These are phyloP conservation scores for Bondarzewia mesenterica DNA, from an alignment of 1,284 basidiomycete species.

Conservation along the genomic window DNA sequence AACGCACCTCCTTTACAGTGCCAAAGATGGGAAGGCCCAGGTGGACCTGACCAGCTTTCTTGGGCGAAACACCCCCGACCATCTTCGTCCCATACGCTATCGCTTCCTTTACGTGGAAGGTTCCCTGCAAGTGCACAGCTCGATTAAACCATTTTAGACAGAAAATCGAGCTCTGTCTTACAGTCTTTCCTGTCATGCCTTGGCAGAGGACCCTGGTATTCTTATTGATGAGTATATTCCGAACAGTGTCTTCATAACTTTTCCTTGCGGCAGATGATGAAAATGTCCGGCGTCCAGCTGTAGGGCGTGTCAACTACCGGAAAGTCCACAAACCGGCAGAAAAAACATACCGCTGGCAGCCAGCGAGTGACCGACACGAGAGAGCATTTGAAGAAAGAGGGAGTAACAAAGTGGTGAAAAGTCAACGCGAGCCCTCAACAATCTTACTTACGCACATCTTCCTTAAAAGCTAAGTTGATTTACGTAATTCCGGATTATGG, in stretches of 20 bases:
- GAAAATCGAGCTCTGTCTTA: constrained; percentile 27
- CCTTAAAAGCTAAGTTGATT: too few species aligned
- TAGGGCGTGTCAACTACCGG: constrained; percentile 3
- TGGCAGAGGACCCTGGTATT: constrained; percentile 94
- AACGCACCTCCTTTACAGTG: constrained; percentile 77
- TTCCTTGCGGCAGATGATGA: constrained; percentile 64
- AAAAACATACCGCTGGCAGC: constrained; percentile 37
- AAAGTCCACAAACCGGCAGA: not conserved
- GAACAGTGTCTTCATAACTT: constrained; percentile 84
- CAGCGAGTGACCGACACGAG: constrained; percentile 50
- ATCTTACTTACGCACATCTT: too few species aligned
- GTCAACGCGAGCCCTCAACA: too few species aligned
- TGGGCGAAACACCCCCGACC: constrained; percentile 97
- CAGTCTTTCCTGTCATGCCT: constrained; percentile 97
- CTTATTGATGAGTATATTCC: constrained; percentile 89
- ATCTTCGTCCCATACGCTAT: constrained; percentile 94
- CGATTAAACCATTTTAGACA: not conserved
- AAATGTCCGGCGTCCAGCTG: constrained; percentile 71
- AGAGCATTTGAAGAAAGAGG: constrained; percentile 28
- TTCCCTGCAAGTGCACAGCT: constrained; percentile 55
- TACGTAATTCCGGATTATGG: too few species aligned
- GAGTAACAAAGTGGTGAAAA: not conserved
- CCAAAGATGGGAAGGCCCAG: constrained; percentile 95
- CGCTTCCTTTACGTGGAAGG: constrained; percentile 95
- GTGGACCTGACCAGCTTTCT: constrained; percentile 95